Evolutionary conservation across 2,329 filamentous ascomycete species (phyloP), one percentile per base, ranked within the genome.

Genomic region (Stagonosporopsis tanaceti): DNA sequence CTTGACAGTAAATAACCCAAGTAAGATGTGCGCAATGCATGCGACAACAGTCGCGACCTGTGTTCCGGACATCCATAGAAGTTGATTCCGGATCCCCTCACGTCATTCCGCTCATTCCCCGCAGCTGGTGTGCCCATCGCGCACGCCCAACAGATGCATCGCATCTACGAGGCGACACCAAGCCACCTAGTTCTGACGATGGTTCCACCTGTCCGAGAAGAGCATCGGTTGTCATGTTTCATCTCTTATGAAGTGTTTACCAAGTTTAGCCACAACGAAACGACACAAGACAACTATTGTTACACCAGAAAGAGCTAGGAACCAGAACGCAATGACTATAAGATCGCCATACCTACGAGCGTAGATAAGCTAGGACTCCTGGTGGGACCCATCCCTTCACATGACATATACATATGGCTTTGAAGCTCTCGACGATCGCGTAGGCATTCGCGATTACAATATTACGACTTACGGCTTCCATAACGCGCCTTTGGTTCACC

Each of bases 241-340:
- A 45, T 28, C 15, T 9, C 25, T 32, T 15, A 24, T 34, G 47
- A 47, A 25, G 38, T 34, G 28, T n/a, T 30, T 17, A 44, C 48
- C 54, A 53, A 53, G 34, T 57, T 53, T 57, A 57, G 54, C 50
- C 14, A 25, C 22, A 53, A 35, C 48, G 54, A 57, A 57, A 57
- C 54, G 27, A 27, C 42, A 17, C 27, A 57, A 53, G 46, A 57
- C 54, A 17, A 27, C 54, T 38, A 57, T 46, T 17, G 54, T 57
- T 27, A 45, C 54, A 57, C 38, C 12, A 48, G 30, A 30, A 45
- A 48, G 45, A 57, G 45, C 54, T 57, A 57, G 48, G 30, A 40
- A 30, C 44, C 8, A 45, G n/a, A n/a, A 46, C 17, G 27, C 48
- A 41, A 45, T 53, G 22, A 45, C 39, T 53, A 57, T 57, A 57